Evolutionary conservation across 1,139 yeast species (phyloP).

Genomic region (Pneumocystis canis): DNA sequence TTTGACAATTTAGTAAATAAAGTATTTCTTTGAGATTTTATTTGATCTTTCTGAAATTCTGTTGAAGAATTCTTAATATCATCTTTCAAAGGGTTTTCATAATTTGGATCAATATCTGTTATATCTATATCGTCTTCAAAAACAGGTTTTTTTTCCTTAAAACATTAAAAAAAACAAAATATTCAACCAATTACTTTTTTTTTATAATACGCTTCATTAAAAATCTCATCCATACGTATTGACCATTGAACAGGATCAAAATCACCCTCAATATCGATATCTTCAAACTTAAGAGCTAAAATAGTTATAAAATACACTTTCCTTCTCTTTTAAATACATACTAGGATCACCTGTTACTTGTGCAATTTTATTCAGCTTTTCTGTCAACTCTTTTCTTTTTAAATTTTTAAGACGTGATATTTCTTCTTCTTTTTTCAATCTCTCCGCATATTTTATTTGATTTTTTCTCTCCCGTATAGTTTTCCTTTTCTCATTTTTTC

Average conservation of each 20-base stretch:
- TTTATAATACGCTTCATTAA: conserved; percentile 61
- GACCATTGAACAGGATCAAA: conserved; percentile 93
- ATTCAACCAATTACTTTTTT: conserved; percentile 27
- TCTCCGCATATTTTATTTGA: conserved; percentile 39
- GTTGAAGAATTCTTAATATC: conserved; percentile 16
- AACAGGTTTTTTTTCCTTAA: conserved; percentile 34
- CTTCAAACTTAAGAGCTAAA: conserved; percentile 51
- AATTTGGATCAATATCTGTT: conserved; percentile 18
- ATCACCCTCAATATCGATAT: conserved; percentile 66
- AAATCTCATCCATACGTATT: conserved; percentile 64
- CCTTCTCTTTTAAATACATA: conserved; percentile 1
- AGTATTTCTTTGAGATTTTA: conserved; percentile 20
- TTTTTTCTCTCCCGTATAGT: conserved; percentile 62
- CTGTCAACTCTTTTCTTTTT: conserved; percentile 64
- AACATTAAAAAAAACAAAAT: neutral
- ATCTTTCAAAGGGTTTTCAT: conserved; percentile 17
- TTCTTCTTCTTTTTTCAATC: conserved; percentile 43
- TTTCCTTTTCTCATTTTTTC: conserved; percentile 64
- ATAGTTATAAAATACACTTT: conserved; percentile 40
- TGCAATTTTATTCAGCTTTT: conserved; percentile 59
- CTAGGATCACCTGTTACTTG: conserved; percentile 41
- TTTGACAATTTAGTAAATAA: conserved; percentile 10
- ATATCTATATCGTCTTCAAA: conserved; percentile 35
- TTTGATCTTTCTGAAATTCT: conserved; percentile 16
- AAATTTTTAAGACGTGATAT: conserved; percentile 58